A percentile compares a stretch with the other conserved stretches of the same genome.
Conservation (phyloP, 805 yeast species). For the Cyberlindnera nakhonratchasimensis region DNA sequence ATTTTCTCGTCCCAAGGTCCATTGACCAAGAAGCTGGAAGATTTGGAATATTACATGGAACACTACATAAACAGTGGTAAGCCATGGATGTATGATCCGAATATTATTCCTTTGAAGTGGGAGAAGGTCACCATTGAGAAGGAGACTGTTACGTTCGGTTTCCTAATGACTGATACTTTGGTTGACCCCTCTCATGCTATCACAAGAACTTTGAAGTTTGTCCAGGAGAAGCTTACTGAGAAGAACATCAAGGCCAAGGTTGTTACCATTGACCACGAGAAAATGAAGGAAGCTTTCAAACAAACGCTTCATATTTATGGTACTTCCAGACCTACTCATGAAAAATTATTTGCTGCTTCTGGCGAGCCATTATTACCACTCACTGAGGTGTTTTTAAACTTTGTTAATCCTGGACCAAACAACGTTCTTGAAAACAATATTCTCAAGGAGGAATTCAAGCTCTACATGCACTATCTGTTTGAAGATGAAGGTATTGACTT, state of each 20-base stretch:
- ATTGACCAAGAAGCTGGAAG: slow-evolving; percentile 58
- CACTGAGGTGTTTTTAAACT: slow-evolving; percentile 58
- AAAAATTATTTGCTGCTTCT: slow-evolving; percentile 48
- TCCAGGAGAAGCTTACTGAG: slow-evolving; percentile 44
- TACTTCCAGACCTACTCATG: slow-evolving; percentile 47
- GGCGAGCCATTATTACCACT: slow-evolving; percentile 71
- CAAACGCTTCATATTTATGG: slow-evolving; percentile 62
- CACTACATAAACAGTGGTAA: slow-evolving; percentile 48
- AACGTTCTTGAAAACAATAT: slow-evolving; percentile 58
- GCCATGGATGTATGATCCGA: slow-evolving; percentile 56
- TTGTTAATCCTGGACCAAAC: slow-evolving; percentile 51
- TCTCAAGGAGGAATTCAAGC: slow-evolving; percentile 55
- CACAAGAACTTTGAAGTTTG: slow-evolving; percentile 48
- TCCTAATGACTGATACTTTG: slow-evolving; percentile 59
- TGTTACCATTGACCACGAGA: slow-evolving; percentile 51
- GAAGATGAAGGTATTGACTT: slow-evolving; percentile 58
- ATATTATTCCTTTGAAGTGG: slow-evolving; percentile 38
- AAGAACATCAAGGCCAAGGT: slow-evolving; percentile 44
- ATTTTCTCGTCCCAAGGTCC: slow-evolving; percentile 72
- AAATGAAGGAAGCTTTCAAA: slow-evolving; percentile 48
- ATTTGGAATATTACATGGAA: slow-evolving; percentile 66
- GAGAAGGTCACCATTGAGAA: slow-evolving; percentile 30
- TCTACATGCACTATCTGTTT: slow-evolving; percentile 51
- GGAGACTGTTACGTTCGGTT: slow-evolving; percentile 52
- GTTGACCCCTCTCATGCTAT: slow-evolving; percentile 68